Evolutionary conservation across 148 eudicot genomes (phyloP), one percentile per base, ranked within the genome.

Genomic region (Silene uniflora): DNA sequence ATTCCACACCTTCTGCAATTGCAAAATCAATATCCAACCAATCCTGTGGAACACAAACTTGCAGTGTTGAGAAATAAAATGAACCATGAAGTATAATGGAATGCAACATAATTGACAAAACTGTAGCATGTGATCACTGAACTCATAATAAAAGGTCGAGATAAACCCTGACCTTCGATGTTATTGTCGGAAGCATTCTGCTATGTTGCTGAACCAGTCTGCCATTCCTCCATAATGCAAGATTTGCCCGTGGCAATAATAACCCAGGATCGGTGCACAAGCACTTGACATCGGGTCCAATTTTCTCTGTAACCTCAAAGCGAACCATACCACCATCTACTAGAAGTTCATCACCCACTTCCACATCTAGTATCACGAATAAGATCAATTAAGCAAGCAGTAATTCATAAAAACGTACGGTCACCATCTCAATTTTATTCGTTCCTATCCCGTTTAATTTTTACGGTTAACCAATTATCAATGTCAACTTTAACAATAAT

Each of bases 291-390:
- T 87, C 92, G 60, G 88, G 89, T 27, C 97, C 92, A 66, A 88
- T 76, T 74, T 84, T 88, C 73, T 90, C 92, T 3, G 90, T 72
- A 52, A 92, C 91, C 79, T 88, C 87, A 80, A 92, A 92, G 25
- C 88, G 91, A 23, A 89, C 95, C 95, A 88, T 92, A 72, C 97
- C 97, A 58, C 97, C 97, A 83, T 92, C 97, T 56, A 92, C 83
- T 14, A 92, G 86, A 76, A 92, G 80, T 64, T 86, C 92, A 83
- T 92, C 97, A 65, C 92, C 94, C 69, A 85, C 80, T 76, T 80
- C 81, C 58, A 92, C 83, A 76, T 92, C 97, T 92, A 74, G 72
- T 23, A 55, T 55, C 25, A 55, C 17, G 7, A 62, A 69, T 18
- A 64, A 62, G 52, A 27, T 60, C 14, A 46, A 54, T 39, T 39